Conservation (phyloP, 495 filamentous ascomycete genomes). For the Aeminium ludgeri region DNA sequence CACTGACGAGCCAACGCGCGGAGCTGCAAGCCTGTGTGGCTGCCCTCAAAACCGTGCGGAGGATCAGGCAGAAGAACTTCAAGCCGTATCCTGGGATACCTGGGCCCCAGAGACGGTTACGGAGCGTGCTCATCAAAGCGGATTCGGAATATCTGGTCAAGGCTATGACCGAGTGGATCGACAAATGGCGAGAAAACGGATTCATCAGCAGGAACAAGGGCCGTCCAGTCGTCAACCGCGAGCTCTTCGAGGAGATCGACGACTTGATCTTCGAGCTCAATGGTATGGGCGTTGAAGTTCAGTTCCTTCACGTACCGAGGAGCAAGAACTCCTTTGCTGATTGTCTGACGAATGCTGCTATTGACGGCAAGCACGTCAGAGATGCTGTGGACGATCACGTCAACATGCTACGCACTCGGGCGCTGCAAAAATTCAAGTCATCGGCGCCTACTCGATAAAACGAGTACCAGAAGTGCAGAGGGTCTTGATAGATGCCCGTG, state of each 20-base stretch:
- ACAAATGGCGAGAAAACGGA: neutral
- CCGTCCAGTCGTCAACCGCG: neutral
- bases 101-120: neutral
- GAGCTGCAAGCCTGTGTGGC: neutral
- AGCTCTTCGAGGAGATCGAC: slow-evolving; percentile 1
- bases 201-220: neutral
- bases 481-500: too few relatives aligned
- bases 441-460: too few relatives aligned
- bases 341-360: neutral
- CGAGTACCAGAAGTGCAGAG: too few relatives aligned
- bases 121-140: slow-evolving; percentile 4
- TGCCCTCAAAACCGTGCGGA: neutral
- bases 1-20: slow-evolving; percentile 5
- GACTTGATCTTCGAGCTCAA: slow-evolving; percentile 1
- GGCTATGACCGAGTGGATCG: slow-evolving; percentile 1
- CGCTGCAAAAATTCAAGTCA: too few relatives aligned
- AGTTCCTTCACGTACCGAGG: slow-evolving; percentile 2
- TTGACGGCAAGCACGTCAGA: too few relatives aligned
- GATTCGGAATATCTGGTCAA: slow-evolving; percentile 6
- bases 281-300: neutral
- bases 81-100: too few relatives aligned
- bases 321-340: neutral
- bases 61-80: neutral
- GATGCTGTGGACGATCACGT: too few relatives aligned
- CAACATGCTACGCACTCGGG: too few relatives aligned